Evolutionary conservation across 345 rosid genomes (phyloP).

Genomic region (Conringia planisiliqua): DNA sequence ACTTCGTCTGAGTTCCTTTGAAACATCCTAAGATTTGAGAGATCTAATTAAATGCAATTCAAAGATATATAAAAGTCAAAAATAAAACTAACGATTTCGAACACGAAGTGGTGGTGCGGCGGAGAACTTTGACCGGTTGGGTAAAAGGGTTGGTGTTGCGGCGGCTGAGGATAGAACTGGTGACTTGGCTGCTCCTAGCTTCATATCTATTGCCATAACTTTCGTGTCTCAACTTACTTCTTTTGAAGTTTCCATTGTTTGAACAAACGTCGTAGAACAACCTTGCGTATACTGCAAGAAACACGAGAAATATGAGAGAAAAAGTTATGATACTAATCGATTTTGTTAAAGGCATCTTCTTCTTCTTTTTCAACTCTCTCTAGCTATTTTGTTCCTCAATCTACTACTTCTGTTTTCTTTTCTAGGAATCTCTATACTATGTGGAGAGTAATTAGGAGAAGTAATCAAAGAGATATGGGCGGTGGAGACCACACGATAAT

Average conservation of each 20-base stretch:
- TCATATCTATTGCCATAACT: not conserved
- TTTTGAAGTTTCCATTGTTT: not conserved
- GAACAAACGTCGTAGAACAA: not conserved
- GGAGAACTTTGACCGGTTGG: conserved; percentile 13
- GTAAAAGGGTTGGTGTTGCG: conserved; percentile 6
- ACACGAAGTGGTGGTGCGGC: not conserved
- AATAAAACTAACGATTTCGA: not conserved
- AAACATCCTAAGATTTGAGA: not conserved
- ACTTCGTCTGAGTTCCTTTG: not conserved
- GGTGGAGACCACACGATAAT: not conserved
- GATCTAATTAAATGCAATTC: not conserved
- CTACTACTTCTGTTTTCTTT: not conserved
- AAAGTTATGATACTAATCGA: not conserved
- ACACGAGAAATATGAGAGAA: not conserved
- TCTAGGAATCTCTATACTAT: not conserved
- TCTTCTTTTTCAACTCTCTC: not conserved
- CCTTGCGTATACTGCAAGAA: conserved; percentile 1
- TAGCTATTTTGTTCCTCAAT: not conserved
- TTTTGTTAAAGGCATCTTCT: not conserved
- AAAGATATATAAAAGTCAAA: not conserved
- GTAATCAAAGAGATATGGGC: not conserved
- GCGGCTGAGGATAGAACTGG: conserved; percentile 13
- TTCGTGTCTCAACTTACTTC: not conserved
- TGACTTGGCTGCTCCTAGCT: not conserved
- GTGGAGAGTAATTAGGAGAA: not conserved